These are phyloP conservation scores for Xylariaceae sp. DNA, from an alignment of 2,329 filamentous ascomycete species.

Conservation along the genomic window DNA sequence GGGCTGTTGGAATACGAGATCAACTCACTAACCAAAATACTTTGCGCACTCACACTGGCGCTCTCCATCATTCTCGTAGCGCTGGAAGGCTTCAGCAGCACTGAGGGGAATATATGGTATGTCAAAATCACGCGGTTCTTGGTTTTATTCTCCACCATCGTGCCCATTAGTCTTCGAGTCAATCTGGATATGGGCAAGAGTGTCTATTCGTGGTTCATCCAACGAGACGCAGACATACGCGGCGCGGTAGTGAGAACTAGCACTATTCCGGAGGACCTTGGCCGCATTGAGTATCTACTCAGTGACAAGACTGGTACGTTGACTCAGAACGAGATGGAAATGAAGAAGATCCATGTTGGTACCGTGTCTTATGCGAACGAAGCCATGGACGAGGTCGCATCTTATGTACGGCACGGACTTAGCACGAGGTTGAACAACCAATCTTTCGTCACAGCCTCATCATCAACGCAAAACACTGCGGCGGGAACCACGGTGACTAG, in stretches of 20 bases:
- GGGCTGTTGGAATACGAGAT: conserved; percentile 94
- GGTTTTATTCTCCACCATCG: conserved; percentile 97
- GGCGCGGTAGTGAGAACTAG: conserved; percentile 92
- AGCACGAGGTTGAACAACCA: conserved; percentile 41
- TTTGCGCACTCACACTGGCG: conserved; percentile 81
- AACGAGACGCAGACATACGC: conserved; percentile 81
- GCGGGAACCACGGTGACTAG: conserved; percentile 63
- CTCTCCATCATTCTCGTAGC: conserved; percentile 86
- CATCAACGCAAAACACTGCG: conserved; percentile 60
- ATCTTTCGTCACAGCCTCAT: conserved; percentile 70
- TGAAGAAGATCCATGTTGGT: conserved; percentile 97
- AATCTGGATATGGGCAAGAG: conserved; percentile 97
- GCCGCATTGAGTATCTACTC: conserved; percentile 89
- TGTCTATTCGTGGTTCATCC: conserved; percentile 93
- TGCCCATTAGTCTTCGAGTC: conserved; percentile 91
- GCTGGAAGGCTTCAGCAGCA: conserved; percentile 70
- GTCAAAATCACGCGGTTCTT: conserved; percentile 97
- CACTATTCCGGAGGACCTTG: conserved; percentile 94
- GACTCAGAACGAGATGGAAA: conserved; percentile 97
- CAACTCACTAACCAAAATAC: conserved; percentile 92
- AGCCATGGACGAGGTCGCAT: conserved; percentile 92
- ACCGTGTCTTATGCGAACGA: conserved; percentile 98
- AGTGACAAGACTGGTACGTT: conserved; percentile 98
- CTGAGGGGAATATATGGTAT: conserved; percentile 72
- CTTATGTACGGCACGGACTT: conserved; percentile 83